Conservation (phyloP, 2,329 filamentous ascomycete species). For the Seiridium unicorne region DNA sequence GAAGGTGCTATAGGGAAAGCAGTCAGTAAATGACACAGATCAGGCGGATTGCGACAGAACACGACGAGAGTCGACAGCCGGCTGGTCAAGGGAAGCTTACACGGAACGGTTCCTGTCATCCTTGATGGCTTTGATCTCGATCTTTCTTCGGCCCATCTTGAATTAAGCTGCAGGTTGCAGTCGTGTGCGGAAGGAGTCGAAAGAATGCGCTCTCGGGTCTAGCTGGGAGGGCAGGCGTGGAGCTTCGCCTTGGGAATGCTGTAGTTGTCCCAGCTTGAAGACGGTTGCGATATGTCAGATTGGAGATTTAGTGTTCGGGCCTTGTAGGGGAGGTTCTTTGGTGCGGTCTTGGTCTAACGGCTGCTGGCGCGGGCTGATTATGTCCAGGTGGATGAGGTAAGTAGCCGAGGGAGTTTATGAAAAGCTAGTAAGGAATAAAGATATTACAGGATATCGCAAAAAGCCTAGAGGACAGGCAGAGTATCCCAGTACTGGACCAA, state of each 20-base stretch:
- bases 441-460: background rate
- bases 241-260: background rate
- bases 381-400: background rate
- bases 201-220: background rate
- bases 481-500: background rate
- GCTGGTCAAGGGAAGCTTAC: constrained; percentile 55
- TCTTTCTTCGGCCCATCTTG: constrained; percentile 95
- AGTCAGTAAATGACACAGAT: constrained; percentile 15
- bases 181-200: constrained; percentile 7
- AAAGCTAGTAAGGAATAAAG: background rate
- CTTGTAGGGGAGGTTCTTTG: background rate
- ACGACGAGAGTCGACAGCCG: background rate
- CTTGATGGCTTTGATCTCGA: constrained; percentile 99
- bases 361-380: constrained; percentile 13
- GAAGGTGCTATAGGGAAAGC: constrained; percentile 68
- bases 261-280: constrained; percentile 5
- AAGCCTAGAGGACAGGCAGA: background rate
- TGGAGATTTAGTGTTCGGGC: background rate
- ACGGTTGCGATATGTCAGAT: background rate
- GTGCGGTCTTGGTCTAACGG: background rate
- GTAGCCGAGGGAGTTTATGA: no score
- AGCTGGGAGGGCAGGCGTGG: background rate
- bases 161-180: constrained; percentile 11
- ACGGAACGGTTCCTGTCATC: constrained; percentile 97
- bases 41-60: constrained; percentile 15